Evolutionary conservation across 2,329 filamentous ascomycete species (phyloP).

Genomic region (Cyclaneusma minus): DNA sequence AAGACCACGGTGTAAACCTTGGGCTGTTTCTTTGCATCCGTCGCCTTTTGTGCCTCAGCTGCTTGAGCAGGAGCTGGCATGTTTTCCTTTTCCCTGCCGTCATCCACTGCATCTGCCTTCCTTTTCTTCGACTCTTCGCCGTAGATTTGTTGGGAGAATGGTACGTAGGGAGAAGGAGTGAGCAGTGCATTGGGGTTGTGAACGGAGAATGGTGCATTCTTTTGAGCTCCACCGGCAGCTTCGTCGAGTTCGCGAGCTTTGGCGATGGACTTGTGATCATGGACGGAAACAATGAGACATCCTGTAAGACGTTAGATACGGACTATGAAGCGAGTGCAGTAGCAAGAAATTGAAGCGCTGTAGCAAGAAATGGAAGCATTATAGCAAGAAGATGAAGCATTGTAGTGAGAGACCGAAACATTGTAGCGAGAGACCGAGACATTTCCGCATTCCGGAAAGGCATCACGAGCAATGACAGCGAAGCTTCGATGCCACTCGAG

Average conservation of each 20-base stretch:
- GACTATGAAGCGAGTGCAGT: conserved; percentile 1
- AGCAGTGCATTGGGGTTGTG: conserved; percentile 86
- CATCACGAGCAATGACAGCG: no score
- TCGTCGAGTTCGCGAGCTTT: conserved; percentile 43
- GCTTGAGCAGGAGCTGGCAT: conserved; percentile 35
- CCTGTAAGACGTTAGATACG: conserved; percentile 22
- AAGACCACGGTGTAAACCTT: conserved; percentile 67
- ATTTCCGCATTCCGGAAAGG: no score
- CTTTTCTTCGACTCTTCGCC: conserved; percentile 14
- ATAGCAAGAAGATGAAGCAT: no score
- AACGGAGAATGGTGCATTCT: conserved; percentile 61
- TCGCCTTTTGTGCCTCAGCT: conserved; percentile 25
- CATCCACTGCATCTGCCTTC: conserved; percentile 16
- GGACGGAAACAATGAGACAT: conserved; percentile 86
- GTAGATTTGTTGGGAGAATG: conserved; percentile 45
- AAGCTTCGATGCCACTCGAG: no score
- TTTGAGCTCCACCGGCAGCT: conserved; percentile 39
- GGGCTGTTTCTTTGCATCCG: conserved; percentile 33
- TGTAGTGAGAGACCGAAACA: no score
- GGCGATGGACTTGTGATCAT: conserved; percentile 63
- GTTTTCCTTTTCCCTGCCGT: conserved; percentile 37
- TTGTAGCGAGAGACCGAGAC: no score
- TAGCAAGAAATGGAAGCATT: no score
- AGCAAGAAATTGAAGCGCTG: conserved; percentile 3
- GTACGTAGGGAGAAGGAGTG: conserved; percentile 73